Evolutionary conservation across 2,329 filamentous ascomycete species (phyloP), one percentile per base, ranked within the genome.

Genomic region (Septoria linicola): DNA sequence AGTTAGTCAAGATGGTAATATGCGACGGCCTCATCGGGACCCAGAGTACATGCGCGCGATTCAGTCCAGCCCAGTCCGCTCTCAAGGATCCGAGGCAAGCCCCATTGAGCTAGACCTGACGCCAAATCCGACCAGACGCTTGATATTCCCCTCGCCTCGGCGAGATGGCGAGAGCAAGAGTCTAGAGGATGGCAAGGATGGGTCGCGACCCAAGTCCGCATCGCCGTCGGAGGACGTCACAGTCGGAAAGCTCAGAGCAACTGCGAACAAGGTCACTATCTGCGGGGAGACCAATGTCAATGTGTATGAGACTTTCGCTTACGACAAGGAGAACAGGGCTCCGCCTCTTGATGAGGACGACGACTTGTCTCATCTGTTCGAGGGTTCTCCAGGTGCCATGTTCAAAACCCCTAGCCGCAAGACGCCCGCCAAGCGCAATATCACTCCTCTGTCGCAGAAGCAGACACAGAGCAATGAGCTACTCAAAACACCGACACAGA

Each of bases 111-210:
- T 78, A 42, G 73, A 76, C 43, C 64, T 80, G 11, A 82, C 80
- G 3, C 80, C 81, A 2, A 81, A 76, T 62, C 77, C 80, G 17
- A 90, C 86, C 0, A 79, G 86, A 54, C 78, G 89, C 51, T 70
- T 91, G 2, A 75, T 93, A 1, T 93, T 93, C 63, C 86, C 88
- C 1, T 90, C 87, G 0, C 88, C 88, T 2, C 78, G 83, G 36
- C 86, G 85, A 58, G 80, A 82, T 23, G 80, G 79, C 30, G 75
- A 81, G 39, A 72, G 78, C 1, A 88, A 83, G 64, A 78, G 80
- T 17, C 74, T 88, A 2, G 78, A 79, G 41, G 81, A 84, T 39
- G 51, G 44, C 23, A 31, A 56, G 39, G 49, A 50, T 17, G 30
- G 50, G 8, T 41, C 51, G 19, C 30, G 39, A 11, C 42, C 46